phyloP scores from a whole-genome alignment of 2,329 filamentous ascomycete genomes.

The Fulvia fulva region DNA sequence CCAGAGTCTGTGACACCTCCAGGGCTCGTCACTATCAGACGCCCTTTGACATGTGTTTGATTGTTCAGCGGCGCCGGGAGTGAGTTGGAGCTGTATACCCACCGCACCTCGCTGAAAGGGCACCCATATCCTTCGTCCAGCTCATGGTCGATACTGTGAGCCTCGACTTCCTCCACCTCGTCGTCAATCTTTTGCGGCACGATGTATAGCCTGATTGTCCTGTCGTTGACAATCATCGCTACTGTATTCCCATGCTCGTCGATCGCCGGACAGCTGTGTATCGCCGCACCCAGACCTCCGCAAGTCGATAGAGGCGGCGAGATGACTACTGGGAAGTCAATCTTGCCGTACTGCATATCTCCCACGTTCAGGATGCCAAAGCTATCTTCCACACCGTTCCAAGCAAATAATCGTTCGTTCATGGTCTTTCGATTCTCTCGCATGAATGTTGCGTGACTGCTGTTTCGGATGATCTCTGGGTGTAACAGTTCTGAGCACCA shows the following conservation, averaged over 20 bases:
- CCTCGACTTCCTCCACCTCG: slow-evolving; percentile 30
- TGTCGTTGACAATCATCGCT: slow-evolving; percentile 38
- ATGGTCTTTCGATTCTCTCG: slow-evolving; percentile 27
- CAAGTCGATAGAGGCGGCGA: slow-evolving; percentile 36
- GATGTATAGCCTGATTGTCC: slow-evolving; percentile 35
- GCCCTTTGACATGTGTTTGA: slow-evolving; percentile 29
- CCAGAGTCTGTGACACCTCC: slow-evolving; percentile 31
- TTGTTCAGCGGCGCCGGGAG: slow-evolving; percentile 26
- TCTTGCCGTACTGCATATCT: slow-evolving; percentile 35
- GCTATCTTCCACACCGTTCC: slow-evolving; percentile 36
- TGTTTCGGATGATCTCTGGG: slow-evolving; percentile 37
- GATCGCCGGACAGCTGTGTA: slow-evolving; percentile 34
- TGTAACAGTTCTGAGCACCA: slow-evolving; percentile 38
- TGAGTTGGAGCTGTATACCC: slow-evolving; percentile 33
- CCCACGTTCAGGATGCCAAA: slow-evolving; percentile 34
- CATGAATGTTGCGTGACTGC: slow-evolving; percentile 36
- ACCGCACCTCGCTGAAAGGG: slow-evolving; percentile 34
- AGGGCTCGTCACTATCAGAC: slow-evolving; percentile 36
- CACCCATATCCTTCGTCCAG: slow-evolving; percentile 37
- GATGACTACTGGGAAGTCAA: slow-evolving; percentile 38
- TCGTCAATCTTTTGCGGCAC: slow-evolving; percentile 31
- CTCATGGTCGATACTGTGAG: slow-evolving; percentile 38
- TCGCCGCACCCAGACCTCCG: slow-evolving; percentile 35
- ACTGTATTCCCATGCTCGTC: slow-evolving; percentile 36
- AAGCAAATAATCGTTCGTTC: slow-evolving; percentile 36